phyloP scores from a whole-genome alignment of 179 eudicot species.

The Sideroxylon spinosum region DNA sequence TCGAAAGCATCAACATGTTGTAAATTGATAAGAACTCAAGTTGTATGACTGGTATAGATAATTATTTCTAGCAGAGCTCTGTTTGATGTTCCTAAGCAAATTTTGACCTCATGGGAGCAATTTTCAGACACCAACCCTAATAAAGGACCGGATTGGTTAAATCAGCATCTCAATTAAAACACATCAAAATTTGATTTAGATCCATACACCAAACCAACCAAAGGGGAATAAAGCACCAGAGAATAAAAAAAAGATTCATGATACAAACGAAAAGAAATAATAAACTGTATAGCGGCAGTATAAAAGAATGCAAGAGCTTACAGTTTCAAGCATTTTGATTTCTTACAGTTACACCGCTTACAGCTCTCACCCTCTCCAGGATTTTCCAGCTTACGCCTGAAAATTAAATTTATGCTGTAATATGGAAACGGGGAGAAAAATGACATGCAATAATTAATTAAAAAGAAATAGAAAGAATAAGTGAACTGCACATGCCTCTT shows the following conservation, averaged over 20 bases:
- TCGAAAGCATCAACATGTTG: neutral
- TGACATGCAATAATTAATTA: neutral
- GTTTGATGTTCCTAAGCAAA: neutral
- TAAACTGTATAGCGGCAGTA: neutral
- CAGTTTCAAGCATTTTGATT: conserved; percentile 86
- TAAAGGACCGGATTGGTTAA: neutral
- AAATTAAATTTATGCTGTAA: neutral
- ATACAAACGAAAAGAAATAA: neutral
- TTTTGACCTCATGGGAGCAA: neutral
- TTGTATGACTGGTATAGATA: too few relatives aligned
- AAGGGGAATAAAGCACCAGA: neutral
- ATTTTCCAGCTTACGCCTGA: conserved; percentile 63
- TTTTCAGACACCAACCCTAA: neutral
- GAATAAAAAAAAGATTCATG: neutral
- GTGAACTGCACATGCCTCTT: conserved; percentile 50
- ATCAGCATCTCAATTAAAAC: neutral
- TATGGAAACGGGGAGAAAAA: conserved; percentile 2
- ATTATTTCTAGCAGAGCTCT: too few relatives aligned
- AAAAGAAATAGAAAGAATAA: neutral
- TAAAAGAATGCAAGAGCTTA: conserved; percentile 30
- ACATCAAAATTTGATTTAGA: neutral
- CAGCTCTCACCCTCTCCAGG: conserved; percentile 55
- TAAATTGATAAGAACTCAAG: too few relatives aligned
- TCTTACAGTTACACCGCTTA: conserved; percentile 83
- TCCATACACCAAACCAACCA: neutral